Evolutionary conservation across 768 basidiomycete species (phyloP).

Genomic region (Rubroboletus satanas): DNA sequence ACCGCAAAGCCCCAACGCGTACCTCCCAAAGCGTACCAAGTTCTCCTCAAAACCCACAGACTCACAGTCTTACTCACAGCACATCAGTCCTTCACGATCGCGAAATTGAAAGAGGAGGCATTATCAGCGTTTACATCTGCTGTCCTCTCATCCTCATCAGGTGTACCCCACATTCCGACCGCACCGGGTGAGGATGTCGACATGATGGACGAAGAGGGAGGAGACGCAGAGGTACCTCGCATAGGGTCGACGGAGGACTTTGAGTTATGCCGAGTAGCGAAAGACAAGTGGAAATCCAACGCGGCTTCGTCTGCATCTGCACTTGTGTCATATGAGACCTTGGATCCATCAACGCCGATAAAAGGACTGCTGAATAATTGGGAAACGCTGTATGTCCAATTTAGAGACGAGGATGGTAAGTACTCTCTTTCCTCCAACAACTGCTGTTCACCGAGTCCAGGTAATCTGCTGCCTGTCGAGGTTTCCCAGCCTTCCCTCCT

Average conservation of each 20-base stretch:
- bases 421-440: background rate
- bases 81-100: slow-evolving; percentile 51
- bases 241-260: slow-evolving; percentile 47
- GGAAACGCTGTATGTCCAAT: slow-evolving; percentile 67
- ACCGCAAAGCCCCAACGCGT: slow-evolving; percentile 45
- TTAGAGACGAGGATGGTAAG: slow-evolving; percentile 57
- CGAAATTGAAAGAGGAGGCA: slow-evolving; percentile 58
- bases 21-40: slow-evolving; percentile 60
- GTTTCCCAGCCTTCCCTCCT: slow-evolving; percentile 54
- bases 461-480: slow-evolving; percentile 55
- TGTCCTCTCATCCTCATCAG: slow-evolving; percentile 31
- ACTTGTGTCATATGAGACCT: slow-evolving; percentile 42
- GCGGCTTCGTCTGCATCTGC: slow-evolving; percentile 19
- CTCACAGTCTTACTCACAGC: slow-evolving; percentile 60
- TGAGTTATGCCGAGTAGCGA: slow-evolving; percentile 55
- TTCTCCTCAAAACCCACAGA: slow-evolving; percentile 72
- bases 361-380: slow-evolving; percentile 56
- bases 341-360: slow-evolving; percentile 42
- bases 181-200: slow-evolving; percentile 27
- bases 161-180: slow-evolving; percentile 29
- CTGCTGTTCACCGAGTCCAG: slow-evolving; percentile 32
- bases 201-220: slow-evolving; percentile 14
- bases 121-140: slow-evolving; percentile 56
- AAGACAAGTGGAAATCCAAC: slow-evolving; percentile 47
- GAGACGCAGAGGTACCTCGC: slow-evolving; percentile 30